phyloP scores from a whole-genome alignment of 352 stramenopile species.

The Pythium apleroticum region DNA sequence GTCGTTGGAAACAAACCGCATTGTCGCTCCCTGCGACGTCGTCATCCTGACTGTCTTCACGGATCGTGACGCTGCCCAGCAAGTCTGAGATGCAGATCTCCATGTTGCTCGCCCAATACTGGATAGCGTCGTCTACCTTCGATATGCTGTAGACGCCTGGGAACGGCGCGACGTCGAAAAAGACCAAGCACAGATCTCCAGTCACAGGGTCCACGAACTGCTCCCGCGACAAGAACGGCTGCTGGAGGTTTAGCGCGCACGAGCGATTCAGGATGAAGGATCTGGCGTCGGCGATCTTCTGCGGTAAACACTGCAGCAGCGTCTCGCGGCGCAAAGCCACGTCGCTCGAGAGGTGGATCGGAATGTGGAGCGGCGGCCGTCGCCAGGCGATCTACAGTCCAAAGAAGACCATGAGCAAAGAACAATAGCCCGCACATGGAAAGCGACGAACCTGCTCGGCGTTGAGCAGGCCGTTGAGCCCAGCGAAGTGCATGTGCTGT shows the following conservation, averaged over 20 bases:
- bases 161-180: conserved; percentile 4
- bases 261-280: too few species aligned
- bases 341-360: too few species aligned
- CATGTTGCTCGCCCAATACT: background rate
- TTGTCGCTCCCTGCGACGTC: too few species aligned
- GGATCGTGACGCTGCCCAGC: background rate
- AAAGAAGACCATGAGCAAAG: background rate
- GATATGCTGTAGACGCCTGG: background rate
- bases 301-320: too few species aligned
- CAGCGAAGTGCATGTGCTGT: background rate
- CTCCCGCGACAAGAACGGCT: background rate
- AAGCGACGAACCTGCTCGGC: background rate
- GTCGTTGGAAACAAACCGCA: background rate
- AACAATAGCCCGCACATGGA: too few species aligned
- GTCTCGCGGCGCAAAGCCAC: too few species aligned
- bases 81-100: conserved; percentile 3
- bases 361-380: too few species aligned
- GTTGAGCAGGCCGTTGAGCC: background rate
- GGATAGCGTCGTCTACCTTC: background rate
- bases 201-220: conserved; percentile 1
- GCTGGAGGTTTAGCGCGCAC: background rate
- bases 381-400: background rate
- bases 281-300: too few species aligned
- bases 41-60: background rate
- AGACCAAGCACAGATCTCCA: background rate